These are phyloP conservation scores for Pythium sukuiense DNA, from an alignment of 352 stramenopile genomes.

Conservation along the genomic window DNA sequence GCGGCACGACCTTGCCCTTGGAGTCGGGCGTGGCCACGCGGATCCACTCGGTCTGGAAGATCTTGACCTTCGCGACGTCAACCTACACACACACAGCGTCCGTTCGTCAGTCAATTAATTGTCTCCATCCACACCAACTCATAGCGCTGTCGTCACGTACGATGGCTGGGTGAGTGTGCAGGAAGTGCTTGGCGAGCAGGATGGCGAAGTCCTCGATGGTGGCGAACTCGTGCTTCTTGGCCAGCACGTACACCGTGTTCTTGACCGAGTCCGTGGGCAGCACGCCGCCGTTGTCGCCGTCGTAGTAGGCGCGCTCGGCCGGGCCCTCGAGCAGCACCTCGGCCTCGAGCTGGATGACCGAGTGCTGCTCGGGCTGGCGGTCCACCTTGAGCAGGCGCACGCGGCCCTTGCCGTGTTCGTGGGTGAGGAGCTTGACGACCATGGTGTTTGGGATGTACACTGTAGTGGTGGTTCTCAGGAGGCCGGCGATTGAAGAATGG, in stretches of 20 bases:
- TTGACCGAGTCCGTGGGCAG: conserved; percentile 90
- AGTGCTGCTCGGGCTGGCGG: conserved; percentile 70
- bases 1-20: conserved; percentile 48
- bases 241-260: conserved; percentile 89
- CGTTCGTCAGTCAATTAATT: neutral
- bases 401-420: conserved; percentile 87
- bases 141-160: conserved; percentile 31
- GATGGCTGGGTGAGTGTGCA: conserved; percentile 74
- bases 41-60: conserved; percentile 78
- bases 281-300: conserved; percentile 83
- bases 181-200: conserved; percentile 87
- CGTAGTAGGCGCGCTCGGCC: conserved; percentile 76
- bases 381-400: conserved; percentile 88
- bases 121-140: neutral
- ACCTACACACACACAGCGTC: conserved; percentile 31
- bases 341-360: conserved; percentile 78
- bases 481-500: conserved; percentile 38
- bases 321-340: conserved; percentile 84
- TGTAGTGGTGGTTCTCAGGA: conserved; percentile 1
- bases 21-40: conserved; percentile 55
- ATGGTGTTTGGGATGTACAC: conserved; percentile 27
- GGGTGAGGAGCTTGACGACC: conserved; percentile 67
- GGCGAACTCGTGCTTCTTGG: conserved; percentile 86
- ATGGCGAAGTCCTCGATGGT: conserved; percentile 88
- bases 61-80: conserved; percentile 70